Conservation (phyloP, 768 basidiomycete genomes). For the Cyathus striatus region DNA sequence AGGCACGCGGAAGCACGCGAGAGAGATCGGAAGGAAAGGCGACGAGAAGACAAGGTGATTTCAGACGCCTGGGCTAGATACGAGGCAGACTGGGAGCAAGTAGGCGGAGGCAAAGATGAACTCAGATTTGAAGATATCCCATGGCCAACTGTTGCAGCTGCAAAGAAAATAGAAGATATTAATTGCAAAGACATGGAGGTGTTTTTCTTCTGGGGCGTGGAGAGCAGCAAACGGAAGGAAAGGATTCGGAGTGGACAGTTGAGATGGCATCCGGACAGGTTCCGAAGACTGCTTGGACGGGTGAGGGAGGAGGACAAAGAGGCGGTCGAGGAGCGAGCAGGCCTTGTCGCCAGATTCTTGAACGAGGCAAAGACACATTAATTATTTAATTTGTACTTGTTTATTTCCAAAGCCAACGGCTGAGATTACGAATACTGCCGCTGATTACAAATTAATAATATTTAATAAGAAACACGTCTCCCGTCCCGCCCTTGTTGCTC, state of each 20-base stretch:
- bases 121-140: conserved; percentile 62
- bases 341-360: conserved; percentile 59
- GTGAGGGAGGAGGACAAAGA: conserved; percentile 48
- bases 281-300: conserved; percentile 49
- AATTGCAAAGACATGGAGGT: conserved; percentile 44
- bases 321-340: conserved; percentile 57
- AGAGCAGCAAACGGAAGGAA: conserved; percentile 53
- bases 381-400: no score
- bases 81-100: conserved; percentile 58
- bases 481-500: not conserved
- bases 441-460: no score
- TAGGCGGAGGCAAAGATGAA: conserved; percentile 37
- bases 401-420: no score
- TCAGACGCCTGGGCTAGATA: conserved; percentile 58
- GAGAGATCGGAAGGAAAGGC: conserved; percentile 37
- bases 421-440: no score
- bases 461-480: no score
- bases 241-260: conserved; percentile 62
- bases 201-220: conserved; percentile 59
- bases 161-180: conserved; percentile 44
- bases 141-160: conserved; percentile 55
- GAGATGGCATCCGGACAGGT: conserved; percentile 81
- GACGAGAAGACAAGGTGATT: conserved; percentile 36
- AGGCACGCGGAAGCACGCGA: conserved; percentile 32
- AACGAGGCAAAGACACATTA: conserved; percentile 61